phyloP scores from a whole-genome alignment of 345 rosid species.

The Hibiscus mutabilis region DNA sequence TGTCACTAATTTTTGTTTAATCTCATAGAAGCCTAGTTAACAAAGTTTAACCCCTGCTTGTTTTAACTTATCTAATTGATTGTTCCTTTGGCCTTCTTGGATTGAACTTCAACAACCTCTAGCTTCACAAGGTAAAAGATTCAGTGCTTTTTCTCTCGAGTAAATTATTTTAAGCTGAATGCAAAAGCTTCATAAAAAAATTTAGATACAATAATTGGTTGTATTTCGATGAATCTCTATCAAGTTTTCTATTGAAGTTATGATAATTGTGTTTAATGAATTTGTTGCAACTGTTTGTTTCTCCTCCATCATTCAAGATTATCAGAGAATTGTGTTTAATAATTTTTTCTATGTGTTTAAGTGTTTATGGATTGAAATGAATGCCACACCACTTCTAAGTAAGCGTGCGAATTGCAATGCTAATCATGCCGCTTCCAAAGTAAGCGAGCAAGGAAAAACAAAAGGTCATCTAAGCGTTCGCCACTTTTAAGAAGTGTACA shows the following conservation, averaged over 20 bases:
- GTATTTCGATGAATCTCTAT: background rate
- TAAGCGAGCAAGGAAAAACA: too few species aligned
- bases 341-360: too few species aligned
- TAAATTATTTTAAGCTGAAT: background rate
- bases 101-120: slow-evolving; percentile 37
- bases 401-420: too few species aligned
- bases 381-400: too few species aligned
- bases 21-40: background rate
- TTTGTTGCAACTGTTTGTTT: background rate
- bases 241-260: background rate
- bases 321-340: too few species aligned
- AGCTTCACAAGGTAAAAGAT: slow-evolving; percentile 35
- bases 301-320: too few species aligned
- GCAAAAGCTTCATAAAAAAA: background rate
- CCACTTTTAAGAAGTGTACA: too few species aligned
- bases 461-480: too few species aligned
- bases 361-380: too few species aligned
- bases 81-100: background rate
- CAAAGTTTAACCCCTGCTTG: background rate
- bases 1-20: too few species aligned
- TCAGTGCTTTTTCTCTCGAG: background rate
- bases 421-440: too few species aligned
- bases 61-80: background rate
- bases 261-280: background rate
- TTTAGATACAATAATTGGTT: background rate